Percentiles rank a stretch among this genome's conserved stretches.
These are phyloP conservation scores for Plasmodium chabaudi DNA, from an alignment of 169 alveolate species.

Conservation along the genomic window DNA sequence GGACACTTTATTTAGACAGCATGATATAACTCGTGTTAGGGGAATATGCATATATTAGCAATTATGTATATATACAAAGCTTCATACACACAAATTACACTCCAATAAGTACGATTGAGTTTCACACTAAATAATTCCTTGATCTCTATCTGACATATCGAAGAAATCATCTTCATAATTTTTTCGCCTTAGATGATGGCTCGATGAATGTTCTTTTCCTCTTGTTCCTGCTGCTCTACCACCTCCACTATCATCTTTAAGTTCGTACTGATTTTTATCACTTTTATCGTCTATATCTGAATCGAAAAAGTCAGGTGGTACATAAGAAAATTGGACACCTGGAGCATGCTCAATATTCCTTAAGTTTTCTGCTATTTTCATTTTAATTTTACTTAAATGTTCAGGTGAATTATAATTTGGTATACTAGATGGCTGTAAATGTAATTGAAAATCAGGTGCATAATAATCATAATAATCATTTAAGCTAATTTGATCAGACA, in stretches of 20 bases:
- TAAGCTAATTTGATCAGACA: constrained; percentile 94
- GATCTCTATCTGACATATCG: constrained; percentile 87
- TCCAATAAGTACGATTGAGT: neutral
- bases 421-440: constrained; percentile 92
- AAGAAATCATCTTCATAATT: constrained; percentile 82
- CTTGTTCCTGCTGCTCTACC: constrained; percentile 68
- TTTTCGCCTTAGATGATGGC: constrained; percentile 83
- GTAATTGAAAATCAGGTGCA: constrained; percentile 97
- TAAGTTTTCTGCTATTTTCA: constrained; percentile 93
- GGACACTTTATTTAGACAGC: too few relatives aligned
- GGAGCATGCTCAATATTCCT: constrained; percentile 97
- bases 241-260: constrained; percentile 85
- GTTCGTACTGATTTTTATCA: constrained; percentile 79
- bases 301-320: constrained; percentile 91
- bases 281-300: constrained; percentile 85
- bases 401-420: constrained; percentile 96
- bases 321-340: constrained; percentile 92
- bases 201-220: constrained; percentile 58
- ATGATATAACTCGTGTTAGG: too few relatives aligned
- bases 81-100: too few relatives aligned
- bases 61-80: too few relatives aligned
- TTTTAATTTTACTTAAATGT: constrained; percentile 93
- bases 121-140: constrained; percentile 28
- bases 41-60: too few relatives aligned
- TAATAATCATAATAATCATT: constrained; percentile 96